phyloP scores from a whole-genome alignment of 345 rosid genomes.

The Lepidium didymum region DNA sequence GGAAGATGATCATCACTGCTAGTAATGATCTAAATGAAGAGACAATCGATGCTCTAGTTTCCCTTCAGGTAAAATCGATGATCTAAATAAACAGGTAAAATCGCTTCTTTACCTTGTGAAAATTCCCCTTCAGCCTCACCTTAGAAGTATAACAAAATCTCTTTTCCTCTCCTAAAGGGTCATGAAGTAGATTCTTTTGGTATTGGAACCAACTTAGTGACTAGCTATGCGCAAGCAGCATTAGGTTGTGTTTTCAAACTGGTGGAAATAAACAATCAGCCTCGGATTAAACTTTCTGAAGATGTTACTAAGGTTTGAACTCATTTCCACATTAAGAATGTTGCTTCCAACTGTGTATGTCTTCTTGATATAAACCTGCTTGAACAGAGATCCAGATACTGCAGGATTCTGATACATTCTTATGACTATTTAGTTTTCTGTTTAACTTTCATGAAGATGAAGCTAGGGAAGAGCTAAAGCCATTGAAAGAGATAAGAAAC shows the following conservation, averaged over 20 bases:
- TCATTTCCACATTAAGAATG: background rate
- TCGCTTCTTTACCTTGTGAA: background rate
- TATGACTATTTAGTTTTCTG: background rate
- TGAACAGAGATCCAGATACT: background rate
- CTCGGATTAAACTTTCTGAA: constrained; percentile 98
- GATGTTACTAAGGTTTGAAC: constrained; percentile 79
- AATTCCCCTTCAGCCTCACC: background rate
- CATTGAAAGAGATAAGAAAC: constrained; percentile 59
- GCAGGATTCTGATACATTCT: background rate
- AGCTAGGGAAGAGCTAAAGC: constrained; percentile 59
- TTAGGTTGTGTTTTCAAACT: constrained; percentile 97
- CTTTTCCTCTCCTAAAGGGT: constrained; percentile 40
- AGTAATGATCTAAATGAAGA: constrained; percentile 97
- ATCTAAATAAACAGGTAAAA: constrained; percentile 86
- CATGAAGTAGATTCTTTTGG: constrained; percentile 93
- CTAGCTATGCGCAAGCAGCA: constrained; percentile 93
- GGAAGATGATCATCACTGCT: constrained; percentile 70
- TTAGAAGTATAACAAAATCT: background rate
- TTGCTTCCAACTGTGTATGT: background rate
- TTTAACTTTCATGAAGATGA: constrained; percentile 33
- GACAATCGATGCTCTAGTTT: constrained; percentile 87
- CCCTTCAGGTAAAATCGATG: too few species aligned
- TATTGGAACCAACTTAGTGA: constrained; percentile 86
- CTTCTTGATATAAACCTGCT: background rate
- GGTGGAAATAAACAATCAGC: constrained; percentile 85